A percentile compares a stretch with the other conserved stretches of the same genome.
Conservation (phyloP, 352 stramenopile genomes). For the Globisporangium okanoganense region DNA sequence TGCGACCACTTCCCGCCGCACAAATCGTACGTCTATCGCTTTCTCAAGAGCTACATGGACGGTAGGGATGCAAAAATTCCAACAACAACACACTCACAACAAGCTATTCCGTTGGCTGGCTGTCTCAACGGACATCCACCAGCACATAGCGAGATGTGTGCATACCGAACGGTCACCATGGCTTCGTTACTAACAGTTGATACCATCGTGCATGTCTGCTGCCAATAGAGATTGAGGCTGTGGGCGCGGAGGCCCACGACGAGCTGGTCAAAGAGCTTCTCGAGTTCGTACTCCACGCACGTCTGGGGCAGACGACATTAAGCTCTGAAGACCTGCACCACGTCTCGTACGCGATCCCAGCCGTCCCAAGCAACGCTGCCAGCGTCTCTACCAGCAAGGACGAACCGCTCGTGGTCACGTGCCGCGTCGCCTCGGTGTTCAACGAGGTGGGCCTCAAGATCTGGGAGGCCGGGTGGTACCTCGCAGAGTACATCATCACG, state of each 20-base stretch:
- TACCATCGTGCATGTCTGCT: not conserved
- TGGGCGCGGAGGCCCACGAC: slow-evolving; percentile 43
- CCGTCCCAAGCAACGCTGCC: not conserved
- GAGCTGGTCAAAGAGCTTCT: slow-evolving; percentile 50
- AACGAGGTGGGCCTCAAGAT: slow-evolving; percentile 85
- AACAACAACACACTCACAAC: not conserved
- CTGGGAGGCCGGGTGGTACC: slow-evolving; percentile 75
- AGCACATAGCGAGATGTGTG: not conserved
- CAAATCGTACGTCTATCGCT: slow-evolving; percentile 59
- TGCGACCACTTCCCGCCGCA: slow-evolving; percentile 59
- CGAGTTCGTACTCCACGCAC: slow-evolving; percentile 43
- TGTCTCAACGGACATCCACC: not conserved
- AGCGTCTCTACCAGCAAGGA: not conserved
- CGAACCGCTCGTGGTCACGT: slow-evolving; percentile 45
- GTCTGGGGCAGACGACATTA: slow-evolving; percentile 25
- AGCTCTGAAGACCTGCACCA: slow-evolving; percentile 66
- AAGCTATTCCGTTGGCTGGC: not conserved
- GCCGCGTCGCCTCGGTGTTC: slow-evolving; percentile 70
- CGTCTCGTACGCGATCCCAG: slow-evolving; percentile 54
- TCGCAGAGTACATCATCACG: slow-evolving; percentile 68
- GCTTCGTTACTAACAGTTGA: not conserved
- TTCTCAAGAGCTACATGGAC: slow-evolving; percentile 64
- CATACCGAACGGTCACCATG: not conserved
- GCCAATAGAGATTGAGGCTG: slow-evolving; percentile 47
- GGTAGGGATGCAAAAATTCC: slow-evolving; percentile 28